phyloP scores from a whole-genome alignment of 306 rosid genomes.

The Ochetophila trinervis region DNA sequence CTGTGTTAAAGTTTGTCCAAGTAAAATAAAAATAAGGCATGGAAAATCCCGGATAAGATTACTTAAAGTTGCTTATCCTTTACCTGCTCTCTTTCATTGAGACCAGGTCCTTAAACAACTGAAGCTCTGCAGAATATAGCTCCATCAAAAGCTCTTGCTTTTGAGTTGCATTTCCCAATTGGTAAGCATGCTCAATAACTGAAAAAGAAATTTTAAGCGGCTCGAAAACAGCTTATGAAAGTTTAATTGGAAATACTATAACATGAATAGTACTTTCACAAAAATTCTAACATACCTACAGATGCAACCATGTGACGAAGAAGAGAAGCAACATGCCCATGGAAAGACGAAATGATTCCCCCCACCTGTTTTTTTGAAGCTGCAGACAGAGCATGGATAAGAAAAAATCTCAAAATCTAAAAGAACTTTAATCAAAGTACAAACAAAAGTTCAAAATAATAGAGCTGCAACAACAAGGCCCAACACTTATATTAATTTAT shows the following conservation, averaged over 20 bases:
- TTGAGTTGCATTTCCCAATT: slow-evolving; percentile 69
- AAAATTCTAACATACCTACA: slow-evolving; percentile 52
- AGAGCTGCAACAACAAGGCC: neutral
- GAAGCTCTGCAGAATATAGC: slow-evolving; percentile 74
- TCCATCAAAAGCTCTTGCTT: slow-evolving; percentile 80
- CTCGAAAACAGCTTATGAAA: neutral
- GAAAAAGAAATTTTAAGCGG: slow-evolving; percentile 14
- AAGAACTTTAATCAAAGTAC: neutral
- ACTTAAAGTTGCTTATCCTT: slow-evolving; percentile 14
- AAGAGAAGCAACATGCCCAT: slow-evolving; percentile 86
- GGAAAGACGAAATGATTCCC: slow-evolving; percentile 66
- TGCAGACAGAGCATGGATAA: slow-evolving; percentile 30
- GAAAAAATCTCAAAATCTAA: slow-evolving; percentile 7
- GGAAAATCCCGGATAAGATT: neutral
- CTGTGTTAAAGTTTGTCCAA: neutral
- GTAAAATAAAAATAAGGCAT: neutral
- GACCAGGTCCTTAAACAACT: slow-evolving; percentile 74
- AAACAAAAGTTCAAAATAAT: neutral
- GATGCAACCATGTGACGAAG: slow-evolving; percentile 97
- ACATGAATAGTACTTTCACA: slow-evolving; percentile 5
- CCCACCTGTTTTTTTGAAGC: slow-evolving; percentile 86
- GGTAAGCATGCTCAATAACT: slow-evolving; percentile 90
- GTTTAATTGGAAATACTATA: neutral
- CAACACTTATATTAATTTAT: neutral
- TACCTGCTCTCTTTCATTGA: slow-evolving; percentile 84